A percentile compares a stretch with the other conserved stretches of the same genome.
Conservation (phyloP, 352 stramenopile genomes). For the Phytophthora rubi region DNA sequence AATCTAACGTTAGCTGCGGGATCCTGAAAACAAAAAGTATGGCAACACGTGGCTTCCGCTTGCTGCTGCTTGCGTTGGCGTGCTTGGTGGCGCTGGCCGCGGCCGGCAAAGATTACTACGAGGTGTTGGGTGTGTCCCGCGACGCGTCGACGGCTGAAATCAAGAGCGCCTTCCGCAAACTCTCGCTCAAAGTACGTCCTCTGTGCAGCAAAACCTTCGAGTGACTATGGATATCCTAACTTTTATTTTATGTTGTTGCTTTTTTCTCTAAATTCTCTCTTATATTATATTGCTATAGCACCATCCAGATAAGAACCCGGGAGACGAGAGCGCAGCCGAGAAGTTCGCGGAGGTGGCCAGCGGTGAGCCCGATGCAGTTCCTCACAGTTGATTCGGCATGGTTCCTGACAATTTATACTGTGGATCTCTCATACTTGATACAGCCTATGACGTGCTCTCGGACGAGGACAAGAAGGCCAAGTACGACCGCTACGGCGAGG, state of each 20-base stretch:
- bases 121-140: conserved; percentile 67
- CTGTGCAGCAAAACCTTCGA: neutral
- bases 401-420: conserved; percentile 3
- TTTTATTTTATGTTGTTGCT: neutral
- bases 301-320: conserved; percentile 91
- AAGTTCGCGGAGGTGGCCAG: conserved; percentile 90
- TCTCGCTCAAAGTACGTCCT: conserved; percentile 81
- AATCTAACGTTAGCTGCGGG: no score
- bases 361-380: conserved; percentile 38
- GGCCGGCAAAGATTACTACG: conserved; percentile 72
- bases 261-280: neutral
- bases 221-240: neutral
- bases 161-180: conserved; percentile 87
- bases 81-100: conserved; percentile 33
- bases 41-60: conserved; percentile 26
- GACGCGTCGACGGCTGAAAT: conserved; percentile 76
- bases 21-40: conserved; percentile 8
- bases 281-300: conserved; percentile 43
- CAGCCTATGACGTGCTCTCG: conserved; percentile 92
- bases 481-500: conserved; percentile 93
- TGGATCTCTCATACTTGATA: conserved; percentile 20
- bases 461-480: conserved; percentile 89
- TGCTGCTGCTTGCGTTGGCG: conserved; percentile 40
- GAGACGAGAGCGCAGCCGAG: conserved; percentile 80
- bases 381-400: neutral